A percentile compares a stretch with the other conserved stretches of the same genome.
Conservation (phyloP, 371 early-diverging fungal genomes). For the Apophysomyces trapeziformis region DNA sequence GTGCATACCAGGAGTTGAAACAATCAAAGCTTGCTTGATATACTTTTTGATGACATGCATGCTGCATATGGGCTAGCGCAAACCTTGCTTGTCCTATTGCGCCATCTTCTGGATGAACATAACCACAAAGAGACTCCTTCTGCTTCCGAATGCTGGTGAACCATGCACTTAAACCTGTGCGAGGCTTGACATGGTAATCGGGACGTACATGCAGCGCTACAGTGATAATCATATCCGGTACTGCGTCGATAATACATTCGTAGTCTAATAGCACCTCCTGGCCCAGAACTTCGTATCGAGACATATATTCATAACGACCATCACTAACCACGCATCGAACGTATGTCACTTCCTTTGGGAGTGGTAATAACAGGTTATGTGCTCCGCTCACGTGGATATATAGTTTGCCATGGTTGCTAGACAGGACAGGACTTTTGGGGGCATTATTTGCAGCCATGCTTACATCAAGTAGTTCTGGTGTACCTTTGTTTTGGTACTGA, state of each 20-base stretch:
- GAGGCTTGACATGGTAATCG: conserved; percentile 48
- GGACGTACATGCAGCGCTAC: conserved; percentile 52
- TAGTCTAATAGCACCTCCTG: conserved; percentile 45
- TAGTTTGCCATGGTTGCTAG: conserved; percentile 29
- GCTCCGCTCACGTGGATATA: conserved; percentile 41
- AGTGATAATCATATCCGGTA: conserved; percentile 49
- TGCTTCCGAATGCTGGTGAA: conserved; percentile 38
- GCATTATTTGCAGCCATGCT: not conserved
- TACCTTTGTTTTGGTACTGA: conserved; percentile 6
- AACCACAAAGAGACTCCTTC: conserved; percentile 44
- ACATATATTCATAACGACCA: conserved; percentile 44
- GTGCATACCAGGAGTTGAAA: conserved; percentile 49
- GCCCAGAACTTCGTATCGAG: conserved; percentile 36
- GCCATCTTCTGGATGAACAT: conserved; percentile 50
- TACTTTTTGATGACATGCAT: conserved; percentile 42
- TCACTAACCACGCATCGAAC: conserved; percentile 45
- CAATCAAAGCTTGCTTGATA: conserved; percentile 45
- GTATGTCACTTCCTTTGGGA: conserved; percentile 43
- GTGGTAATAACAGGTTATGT: conserved; percentile 32
- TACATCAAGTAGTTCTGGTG: not conserved
- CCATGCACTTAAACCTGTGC: conserved; percentile 31
- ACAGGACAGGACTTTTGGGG: not conserved
- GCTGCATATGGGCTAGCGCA: conserved; percentile 47
- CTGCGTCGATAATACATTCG: conserved; percentile 46
- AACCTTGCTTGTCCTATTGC: conserved; percentile 51